Conservation (phyloP, 441 rosid genomes). For the Erysimum cheiri region DNA sequence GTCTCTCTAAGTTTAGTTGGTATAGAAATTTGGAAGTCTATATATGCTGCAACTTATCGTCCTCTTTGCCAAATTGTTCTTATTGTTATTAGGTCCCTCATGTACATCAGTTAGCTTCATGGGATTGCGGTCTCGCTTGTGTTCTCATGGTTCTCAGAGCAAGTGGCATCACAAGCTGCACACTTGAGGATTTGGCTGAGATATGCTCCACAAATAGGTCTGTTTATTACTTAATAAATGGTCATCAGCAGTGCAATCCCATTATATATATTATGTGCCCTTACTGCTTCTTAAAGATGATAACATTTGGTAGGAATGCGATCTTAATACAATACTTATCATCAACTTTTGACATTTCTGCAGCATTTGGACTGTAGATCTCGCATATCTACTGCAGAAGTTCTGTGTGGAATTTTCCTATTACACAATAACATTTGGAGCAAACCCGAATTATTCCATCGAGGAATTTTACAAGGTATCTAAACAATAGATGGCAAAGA, state of each 20-base stretch:
- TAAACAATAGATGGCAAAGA: slow-evolving; percentile 13
- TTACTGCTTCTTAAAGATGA: slow-evolving; percentile 20
- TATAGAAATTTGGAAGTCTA: neutral
- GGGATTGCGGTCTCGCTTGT: slow-evolving; percentile 99
- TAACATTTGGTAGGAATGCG: neutral
- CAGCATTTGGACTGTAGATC: slow-evolving; percentile 96
- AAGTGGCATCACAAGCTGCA: slow-evolving; percentile 63
- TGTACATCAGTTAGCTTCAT: slow-evolving; percentile 75
- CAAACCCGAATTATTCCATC: slow-evolving; percentile 83
- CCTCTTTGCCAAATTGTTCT: neutral
- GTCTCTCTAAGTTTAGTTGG: slow-evolving; percentile 10
- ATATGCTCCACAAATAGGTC: slow-evolving; percentile 85
- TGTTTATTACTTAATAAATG: slow-evolving; percentile 19
- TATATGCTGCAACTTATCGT: slow-evolving; percentile 9
- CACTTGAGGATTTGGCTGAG: slow-evolving; percentile 64
- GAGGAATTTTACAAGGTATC: slow-evolving; percentile 91
- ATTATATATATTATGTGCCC: neutral
- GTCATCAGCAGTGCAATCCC: neutral
- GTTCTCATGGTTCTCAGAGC: slow-evolving; percentile 82
- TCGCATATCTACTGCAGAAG: slow-evolving; percentile 80
- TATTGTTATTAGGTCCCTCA: slow-evolving; percentile 70
- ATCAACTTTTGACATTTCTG: slow-evolving; percentile 44
- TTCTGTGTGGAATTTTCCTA: slow-evolving; percentile 80
- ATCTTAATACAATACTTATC: slow-evolving; percentile 13
- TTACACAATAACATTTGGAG: slow-evolving; percentile 89